Conservation (phyloP, 2,329 filamentous ascomycete genomes). For the Colletotrichum echinochloae region DNA sequence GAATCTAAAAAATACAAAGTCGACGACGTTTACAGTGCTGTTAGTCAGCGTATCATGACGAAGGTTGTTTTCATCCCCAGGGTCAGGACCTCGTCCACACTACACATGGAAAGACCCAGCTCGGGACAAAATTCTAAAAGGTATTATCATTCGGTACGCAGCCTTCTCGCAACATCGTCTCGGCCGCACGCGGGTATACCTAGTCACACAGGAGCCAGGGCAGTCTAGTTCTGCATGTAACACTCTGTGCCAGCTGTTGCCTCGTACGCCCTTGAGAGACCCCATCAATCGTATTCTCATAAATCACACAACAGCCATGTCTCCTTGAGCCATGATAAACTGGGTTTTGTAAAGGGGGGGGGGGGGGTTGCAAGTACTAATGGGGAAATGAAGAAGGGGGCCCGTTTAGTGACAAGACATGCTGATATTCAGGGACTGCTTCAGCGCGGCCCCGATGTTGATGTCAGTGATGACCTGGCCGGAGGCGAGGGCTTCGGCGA, state of each 20-base stretch:
- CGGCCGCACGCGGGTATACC: neutral
- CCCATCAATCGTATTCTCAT: slow-evolving; percentile 16
- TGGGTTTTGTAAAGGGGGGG: neutral
- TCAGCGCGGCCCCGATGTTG: slow-evolving; percentile 55
- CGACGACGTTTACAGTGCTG: neutral
- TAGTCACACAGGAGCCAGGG: neutral
- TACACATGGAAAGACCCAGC: neutral
- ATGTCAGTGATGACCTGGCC: slow-evolving; percentile 65
- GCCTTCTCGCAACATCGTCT: neutral
- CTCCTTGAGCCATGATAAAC: neutral
- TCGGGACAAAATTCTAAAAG: neutral
- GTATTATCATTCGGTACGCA: slow-evolving; percentile 17
- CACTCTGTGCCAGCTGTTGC: neutral
- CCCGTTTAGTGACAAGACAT: slow-evolving; percentile 12
- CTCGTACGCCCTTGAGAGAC: neutral
- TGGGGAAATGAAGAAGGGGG: neutral
- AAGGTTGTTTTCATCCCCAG: neutral
- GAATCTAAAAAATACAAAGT: slow-evolving; percentile 6
- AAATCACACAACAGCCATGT: neutral
- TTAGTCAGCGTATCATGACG: neutral
- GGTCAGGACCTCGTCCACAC: neutral
- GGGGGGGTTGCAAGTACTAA: neutral
- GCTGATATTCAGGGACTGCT: slow-evolving; percentile 44
- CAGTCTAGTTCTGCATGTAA: neutral
- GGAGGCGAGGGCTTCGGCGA: slow-evolving; percentile 64